Evolutionary conservation across 805 yeast genomes (phyloP), one percentile per base, ranked within the genome.

Genomic region (Zygotorulaspora danielsina): DNA sequence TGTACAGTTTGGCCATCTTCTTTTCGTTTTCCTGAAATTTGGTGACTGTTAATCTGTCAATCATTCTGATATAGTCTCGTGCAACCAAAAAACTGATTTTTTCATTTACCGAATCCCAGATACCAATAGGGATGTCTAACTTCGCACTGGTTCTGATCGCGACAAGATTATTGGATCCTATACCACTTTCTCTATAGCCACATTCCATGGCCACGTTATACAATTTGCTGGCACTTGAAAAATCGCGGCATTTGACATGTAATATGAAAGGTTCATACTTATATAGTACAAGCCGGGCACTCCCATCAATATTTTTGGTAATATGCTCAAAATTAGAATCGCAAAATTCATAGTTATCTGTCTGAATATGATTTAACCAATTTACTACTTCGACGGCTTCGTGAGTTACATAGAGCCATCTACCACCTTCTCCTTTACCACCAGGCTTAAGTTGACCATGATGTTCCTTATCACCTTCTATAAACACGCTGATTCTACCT

Each of bases 151-250:
- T 82, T 47, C 96, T 68, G 13, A 87, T 74, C 0, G 88, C 96
- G 5, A 87, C 94, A 9, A 81, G 69, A 49, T 78, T 75, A 51
- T 86, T 84, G 20, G 79, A 70, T 6, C 94, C 94, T 32, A 87
- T 84, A 1, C 96, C 96, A 20, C 85, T 73, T 59, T 87, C 96
- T 53, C 96, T 70, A 54, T 82, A 87, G 2, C 96, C 96, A 63
- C 93, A 81, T 2, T 74, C 72, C 85, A 86, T 81, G 0, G 95
- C 95, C 1, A 75, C 63, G 25, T 79, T 75, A 47, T 79, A 84
- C 8, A 87, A 59, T 27, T 62, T 63, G n/a, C 72, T 68, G 0
- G 96, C 95, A 4, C 71, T 61, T 10, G 61, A 65, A 18, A 70
- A 61, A 48, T 77, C 72, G 32, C 90, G 69, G 53, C 95, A 84